phyloP scores from a whole-genome alignment of 495 filamentous ascomycete species.

The Penicillium atrosanguineum region DNA sequence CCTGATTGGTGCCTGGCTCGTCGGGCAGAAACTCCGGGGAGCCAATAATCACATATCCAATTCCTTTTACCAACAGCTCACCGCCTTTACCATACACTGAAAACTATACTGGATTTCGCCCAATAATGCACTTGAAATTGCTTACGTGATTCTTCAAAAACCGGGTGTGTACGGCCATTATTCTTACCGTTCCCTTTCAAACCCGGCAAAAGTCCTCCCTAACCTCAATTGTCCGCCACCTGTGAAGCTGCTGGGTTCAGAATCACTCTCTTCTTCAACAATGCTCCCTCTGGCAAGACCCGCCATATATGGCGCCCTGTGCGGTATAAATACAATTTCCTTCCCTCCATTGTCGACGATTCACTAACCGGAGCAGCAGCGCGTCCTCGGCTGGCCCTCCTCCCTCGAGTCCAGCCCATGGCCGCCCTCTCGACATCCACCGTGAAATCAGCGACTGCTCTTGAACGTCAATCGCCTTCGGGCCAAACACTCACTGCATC shows the following conservation, averaged over 20 bases:
- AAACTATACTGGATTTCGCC: slow-evolving; percentile 1
- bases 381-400: slow-evolving; percentile 26
- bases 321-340: slow-evolving; percentile 19
- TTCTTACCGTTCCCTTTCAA: slow-evolving; percentile 15
- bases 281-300: slow-evolving; percentile 36
- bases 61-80: slow-evolving; percentile 20
- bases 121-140: slow-evolving; percentile 7
- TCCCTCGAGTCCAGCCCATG: slow-evolving; percentile 28
- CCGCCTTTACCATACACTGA: slow-evolving; percentile 23
- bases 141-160: slow-evolving; percentile 17
- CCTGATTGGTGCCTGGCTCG: background rate
- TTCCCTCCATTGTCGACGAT: background rate
- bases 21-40: background rate
- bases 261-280: slow-evolving; percentile 1
- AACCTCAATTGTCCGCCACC: slow-evolving; percentile 21
- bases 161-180: slow-evolving; percentile 7
- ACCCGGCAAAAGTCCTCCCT: slow-evolving; percentile 24
- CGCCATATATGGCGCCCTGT: slow-evolving; percentile 30
- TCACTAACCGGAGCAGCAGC: slow-evolving; percentile 22
- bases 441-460: slow-evolving; percentile 41
- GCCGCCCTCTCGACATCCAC: slow-evolving; percentile 43
- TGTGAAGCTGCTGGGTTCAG: slow-evolving; percentile 10
- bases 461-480: slow-evolving; percentile 44
- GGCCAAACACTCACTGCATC: slow-evolving; percentile 42
- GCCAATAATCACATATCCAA: slow-evolving; percentile 20